Percentiles rank a stretch among this genome's conserved stretches.
These are phyloP conservation scores for Pestalotiopsis sp. DNA, from an alignment of 2,329 filamentous ascomycete genomes.

Conservation along the genomic window DNA sequence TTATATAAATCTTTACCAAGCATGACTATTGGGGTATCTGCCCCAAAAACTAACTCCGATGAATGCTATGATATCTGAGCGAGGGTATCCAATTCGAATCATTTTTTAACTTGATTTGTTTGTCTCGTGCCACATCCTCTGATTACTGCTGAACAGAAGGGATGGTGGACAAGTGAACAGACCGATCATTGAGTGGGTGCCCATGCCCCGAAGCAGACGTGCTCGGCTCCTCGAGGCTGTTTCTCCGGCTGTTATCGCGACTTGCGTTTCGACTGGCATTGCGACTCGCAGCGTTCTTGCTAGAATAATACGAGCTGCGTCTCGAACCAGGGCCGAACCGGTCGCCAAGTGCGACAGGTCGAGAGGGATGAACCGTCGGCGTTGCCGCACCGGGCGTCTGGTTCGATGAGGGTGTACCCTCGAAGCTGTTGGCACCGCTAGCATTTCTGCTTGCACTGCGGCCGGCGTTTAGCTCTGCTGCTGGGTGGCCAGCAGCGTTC, in stretches of 20 bases:
- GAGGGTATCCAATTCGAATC: neutral
- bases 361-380: neutral
- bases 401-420: neutral
- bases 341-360: constrained; percentile 5
- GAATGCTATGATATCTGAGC: neutral
- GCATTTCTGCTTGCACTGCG: neutral
- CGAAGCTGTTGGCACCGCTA: constrained; percentile 7
- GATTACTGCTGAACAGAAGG: constrained; percentile 11
- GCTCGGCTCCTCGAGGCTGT: constrained; percentile 10
- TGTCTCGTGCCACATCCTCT: neutral
- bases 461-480: neutral
- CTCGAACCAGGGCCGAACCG: constrained; percentile 14
- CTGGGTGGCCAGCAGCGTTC: neutral
- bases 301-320: constrained; percentile 17
- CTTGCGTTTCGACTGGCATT: constrained; percentile 12
- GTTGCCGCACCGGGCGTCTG: neutral
- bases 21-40: neutral
- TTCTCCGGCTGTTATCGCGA: constrained; percentile 9
- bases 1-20: neutral
- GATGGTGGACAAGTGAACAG: constrained; percentile 11
- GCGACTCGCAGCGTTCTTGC: constrained; percentile 14
- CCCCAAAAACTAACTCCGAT: neutral
- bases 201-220: neutral
- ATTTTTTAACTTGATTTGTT: neutral
- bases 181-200: constrained; percentile 2